These are phyloP conservation scores for Colletotrichum melonis DNA, from an alignment of 2,329 filamentous ascomycete species.

Conservation along the genomic window DNA sequence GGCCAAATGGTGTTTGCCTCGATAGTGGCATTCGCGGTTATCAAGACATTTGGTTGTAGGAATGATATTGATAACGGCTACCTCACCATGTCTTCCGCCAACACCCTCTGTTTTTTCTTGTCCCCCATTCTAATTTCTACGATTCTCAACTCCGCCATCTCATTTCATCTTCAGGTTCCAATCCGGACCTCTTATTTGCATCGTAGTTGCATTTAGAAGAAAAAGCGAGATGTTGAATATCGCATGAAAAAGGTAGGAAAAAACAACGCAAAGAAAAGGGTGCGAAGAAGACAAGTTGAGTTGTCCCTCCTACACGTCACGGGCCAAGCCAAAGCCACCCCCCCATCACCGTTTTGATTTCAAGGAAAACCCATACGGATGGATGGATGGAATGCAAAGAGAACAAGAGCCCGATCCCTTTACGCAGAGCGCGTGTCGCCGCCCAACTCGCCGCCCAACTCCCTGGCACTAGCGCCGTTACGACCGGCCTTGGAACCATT, in stretches of 20 bases:
- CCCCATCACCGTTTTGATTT: not conserved
- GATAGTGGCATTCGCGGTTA: not conserved
- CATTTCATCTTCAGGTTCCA: not conserved
- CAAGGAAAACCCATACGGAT: not conserved
- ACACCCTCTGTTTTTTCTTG: not conserved
- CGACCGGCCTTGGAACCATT: conserved; percentile 30
- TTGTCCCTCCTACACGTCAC: conserved; percentile 6
- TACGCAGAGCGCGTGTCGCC: conserved; percentile 60
- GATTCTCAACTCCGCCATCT: not conserved
- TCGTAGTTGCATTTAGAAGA: not conserved
- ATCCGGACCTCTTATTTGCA: not conserved
- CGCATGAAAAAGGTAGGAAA: conserved; percentile 30
- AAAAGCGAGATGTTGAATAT: conserved; percentile 33
- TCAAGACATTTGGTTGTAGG: not conserved
- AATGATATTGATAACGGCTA: not conserved
- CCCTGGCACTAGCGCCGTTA: conserved; percentile 44
- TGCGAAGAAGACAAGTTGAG: conserved; percentile 23
- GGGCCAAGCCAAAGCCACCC: not conserved
- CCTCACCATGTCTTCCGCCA: not conserved
- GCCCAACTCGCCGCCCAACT: conserved; percentile 71
- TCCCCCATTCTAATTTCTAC: not conserved
- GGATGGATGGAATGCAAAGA: not conserved
- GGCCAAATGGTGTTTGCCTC: not conserved
- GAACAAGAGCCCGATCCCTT: conserved; percentile 7
- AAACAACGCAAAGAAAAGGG: not conserved